A percentile compares a stretch with the other conserved stretches of the same genome.
These are phyloP conservation scores for Xylaria sp. DNA, from an alignment of 2,329 filamentous ascomycete genomes.

Conservation along the genomic window DNA sequence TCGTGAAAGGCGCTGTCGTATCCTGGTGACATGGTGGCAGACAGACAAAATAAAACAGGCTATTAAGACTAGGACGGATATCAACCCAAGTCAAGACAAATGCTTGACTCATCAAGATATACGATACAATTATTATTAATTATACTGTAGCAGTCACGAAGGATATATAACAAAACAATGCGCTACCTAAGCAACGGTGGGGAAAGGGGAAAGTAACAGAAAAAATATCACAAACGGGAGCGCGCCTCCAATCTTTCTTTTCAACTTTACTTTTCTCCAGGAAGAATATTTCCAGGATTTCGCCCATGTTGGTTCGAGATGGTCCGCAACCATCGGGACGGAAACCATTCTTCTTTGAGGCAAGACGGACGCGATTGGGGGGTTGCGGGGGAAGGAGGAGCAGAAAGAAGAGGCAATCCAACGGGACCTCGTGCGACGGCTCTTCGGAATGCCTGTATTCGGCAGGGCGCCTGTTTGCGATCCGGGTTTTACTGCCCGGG, in stretches of 20 bases:
- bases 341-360: slow-evolving; percentile 11
- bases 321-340: slow-evolving; percentile 6
- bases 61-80: background rate
- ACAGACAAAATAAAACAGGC: background rate
- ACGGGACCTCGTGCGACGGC: background rate
- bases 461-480: slow-evolving; percentile 15
- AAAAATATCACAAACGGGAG: background rate
- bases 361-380: slow-evolving; percentile 11
- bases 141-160: background rate
- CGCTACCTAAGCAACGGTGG: background rate
- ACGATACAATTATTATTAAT: background rate
- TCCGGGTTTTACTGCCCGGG: background rate
- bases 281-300: background rate
- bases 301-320: background rate
- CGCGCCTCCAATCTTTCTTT: background rate
- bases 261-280: background rate
- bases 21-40: slow-evolving; percentile 10
- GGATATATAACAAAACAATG: background rate
- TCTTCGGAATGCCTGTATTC: slow-evolving; percentile 7
- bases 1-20: slow-evolving; percentile 18
- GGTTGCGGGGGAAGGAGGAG: background rate
- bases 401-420: background rate
- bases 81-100: background rate
- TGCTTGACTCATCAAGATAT: background rate
- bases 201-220: background rate